Evolutionary conservation across 352 stramenopile genomes (phyloP).

Genomic region (Phytophthora sp.): DNA sequence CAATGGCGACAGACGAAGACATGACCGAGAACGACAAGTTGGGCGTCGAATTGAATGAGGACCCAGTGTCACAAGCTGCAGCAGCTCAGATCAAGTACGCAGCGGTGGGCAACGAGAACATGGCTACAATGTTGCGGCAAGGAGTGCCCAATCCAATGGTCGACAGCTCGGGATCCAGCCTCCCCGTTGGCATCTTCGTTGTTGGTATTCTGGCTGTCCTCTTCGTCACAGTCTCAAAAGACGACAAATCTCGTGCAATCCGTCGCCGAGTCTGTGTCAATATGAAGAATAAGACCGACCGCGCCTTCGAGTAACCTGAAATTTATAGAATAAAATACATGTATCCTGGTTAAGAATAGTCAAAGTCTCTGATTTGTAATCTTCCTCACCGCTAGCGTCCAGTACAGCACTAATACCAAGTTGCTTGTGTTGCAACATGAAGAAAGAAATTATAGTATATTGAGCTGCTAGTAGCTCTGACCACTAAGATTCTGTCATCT

Average conservation of each 20-base stretch:
- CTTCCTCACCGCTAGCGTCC: no score
- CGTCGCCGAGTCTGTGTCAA: slow-evolving; percentile 30
- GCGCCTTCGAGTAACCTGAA: slow-evolving; percentile 15
- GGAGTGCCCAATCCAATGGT: slow-evolving; percentile 34
- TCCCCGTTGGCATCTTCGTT: slow-evolving; percentile 51
- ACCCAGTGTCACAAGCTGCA: background rate
- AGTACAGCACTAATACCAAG: no score
- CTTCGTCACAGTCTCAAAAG: slow-evolving; percentile 68
- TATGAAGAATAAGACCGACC: slow-evolving; percentile 17
- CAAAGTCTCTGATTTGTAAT: no score
- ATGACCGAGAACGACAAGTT: background rate
- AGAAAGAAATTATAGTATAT: no score
- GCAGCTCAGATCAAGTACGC: slow-evolving; percentile 13
- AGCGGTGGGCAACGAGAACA: slow-evolving; percentile 6
- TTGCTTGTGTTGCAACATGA: no score
- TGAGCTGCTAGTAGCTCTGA: no score
- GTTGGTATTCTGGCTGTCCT: slow-evolving; percentile 41
- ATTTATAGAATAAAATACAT: slow-evolving; percentile 2
- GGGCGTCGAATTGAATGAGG: slow-evolving; percentile 8
- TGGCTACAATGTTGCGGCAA: slow-evolving; percentile 44
- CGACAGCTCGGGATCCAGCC: slow-evolving; percentile 13
- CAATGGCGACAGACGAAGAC: slow-evolving; percentile 6
- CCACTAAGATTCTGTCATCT: no score
- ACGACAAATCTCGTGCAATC: slow-evolving; percentile 52
- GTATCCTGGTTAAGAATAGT: no score